phyloP scores from a whole-genome alignment of 768 basidiomycete species.

The Mycena indigotica region DNA sequence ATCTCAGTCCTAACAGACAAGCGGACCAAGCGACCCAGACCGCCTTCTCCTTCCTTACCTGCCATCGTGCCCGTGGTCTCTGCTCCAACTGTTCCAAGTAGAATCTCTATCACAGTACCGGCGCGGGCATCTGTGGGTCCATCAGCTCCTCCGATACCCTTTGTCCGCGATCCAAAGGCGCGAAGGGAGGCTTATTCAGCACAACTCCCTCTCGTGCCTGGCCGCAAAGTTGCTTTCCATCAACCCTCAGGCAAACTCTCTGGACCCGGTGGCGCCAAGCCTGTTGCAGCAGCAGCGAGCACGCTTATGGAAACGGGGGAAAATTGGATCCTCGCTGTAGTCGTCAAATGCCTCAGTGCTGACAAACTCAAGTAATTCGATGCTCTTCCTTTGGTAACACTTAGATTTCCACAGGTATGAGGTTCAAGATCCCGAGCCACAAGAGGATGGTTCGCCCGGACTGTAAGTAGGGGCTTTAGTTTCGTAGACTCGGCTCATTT shows the following conservation, averaged over 20 bases:
- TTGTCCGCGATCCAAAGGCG: constrained; percentile 67
- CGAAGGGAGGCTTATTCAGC: constrained; percentile 62
- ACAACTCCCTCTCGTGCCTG: constrained; percentile 70
- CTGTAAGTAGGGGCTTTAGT: constrained; percentile 37
- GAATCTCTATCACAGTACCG: constrained; percentile 59
- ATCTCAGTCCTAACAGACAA: constrained; percentile 51
- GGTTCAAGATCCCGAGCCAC: constrained; percentile 83
- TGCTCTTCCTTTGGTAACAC: too few species aligned
- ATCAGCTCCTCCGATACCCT: constrained; percentile 39
- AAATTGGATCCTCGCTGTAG: constrained; percentile 80
- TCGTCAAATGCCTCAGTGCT: constrained; percentile 67
- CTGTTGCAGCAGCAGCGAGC: not conserved
- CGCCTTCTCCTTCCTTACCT: constrained; percentile 66
- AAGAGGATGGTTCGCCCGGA: constrained; percentile 78
- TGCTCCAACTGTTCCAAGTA: constrained; percentile 36
- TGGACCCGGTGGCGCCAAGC: constrained; percentile 8
- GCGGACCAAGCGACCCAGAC: constrained; percentile 74
- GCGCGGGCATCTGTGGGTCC: constrained; percentile 63
- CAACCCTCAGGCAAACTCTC: constrained; percentile 49
- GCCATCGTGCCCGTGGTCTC: constrained; percentile 41
- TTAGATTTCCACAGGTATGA: constrained; percentile 67
- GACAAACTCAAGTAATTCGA: too few species aligned
- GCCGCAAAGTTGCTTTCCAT: constrained; percentile 82
- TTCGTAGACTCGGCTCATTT: constrained; percentile 7
- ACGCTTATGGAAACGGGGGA: constrained; percentile 46